Conservation (phyloP, 345 rosid species). For the Ailanthus altissimus region DNA sequence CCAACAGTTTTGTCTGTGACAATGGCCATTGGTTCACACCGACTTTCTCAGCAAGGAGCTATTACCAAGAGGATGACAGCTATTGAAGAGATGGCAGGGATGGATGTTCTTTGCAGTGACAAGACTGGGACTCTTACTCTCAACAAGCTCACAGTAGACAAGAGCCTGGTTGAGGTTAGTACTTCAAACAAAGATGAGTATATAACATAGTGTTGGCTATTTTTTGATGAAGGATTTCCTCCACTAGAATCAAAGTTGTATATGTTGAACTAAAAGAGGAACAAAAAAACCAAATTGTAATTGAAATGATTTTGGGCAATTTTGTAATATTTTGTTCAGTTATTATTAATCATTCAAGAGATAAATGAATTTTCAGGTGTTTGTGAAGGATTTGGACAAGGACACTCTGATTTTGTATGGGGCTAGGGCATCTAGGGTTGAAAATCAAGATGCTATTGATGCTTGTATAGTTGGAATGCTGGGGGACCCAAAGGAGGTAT, state of each 20-base stretch:
- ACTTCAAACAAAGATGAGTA: neutral
- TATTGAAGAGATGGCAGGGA: slow-evolving; percentile 92
- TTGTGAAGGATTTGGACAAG: slow-evolving; percentile 60
- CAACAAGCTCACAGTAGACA: slow-evolving; percentile 87
- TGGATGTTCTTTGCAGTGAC: slow-evolving; percentile 86
- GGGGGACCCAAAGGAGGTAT: slow-evolving; percentile 58
- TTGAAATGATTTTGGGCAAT: neutral
- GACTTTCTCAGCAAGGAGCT: slow-evolving; percentile 82
- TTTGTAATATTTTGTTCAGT: neutral
- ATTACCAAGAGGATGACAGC: slow-evolving; percentile 92
- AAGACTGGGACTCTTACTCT: slow-evolving; percentile 90
- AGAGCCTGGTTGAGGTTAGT: slow-evolving; percentile 65
- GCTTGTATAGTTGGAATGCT: slow-evolving; percentile 66
- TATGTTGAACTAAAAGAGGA: neutral
- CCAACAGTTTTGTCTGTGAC: slow-evolving; percentile 87
- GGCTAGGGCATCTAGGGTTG: slow-evolving; percentile 83
- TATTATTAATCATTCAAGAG: neutral
- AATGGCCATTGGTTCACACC: slow-evolving; percentile 87
- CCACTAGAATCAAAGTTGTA: neutral
- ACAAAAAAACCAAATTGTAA: neutral
- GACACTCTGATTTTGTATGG: slow-evolving; percentile 58
- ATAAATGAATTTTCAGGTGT: slow-evolving; percentile 37
- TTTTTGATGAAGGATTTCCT: neutral
- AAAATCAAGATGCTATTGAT: slow-evolving; percentile 81
- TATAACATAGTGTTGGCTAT: neutral